Conservation (phyloP, 352 stramenopile species). For the Phytophthora megakarya region DNA sequence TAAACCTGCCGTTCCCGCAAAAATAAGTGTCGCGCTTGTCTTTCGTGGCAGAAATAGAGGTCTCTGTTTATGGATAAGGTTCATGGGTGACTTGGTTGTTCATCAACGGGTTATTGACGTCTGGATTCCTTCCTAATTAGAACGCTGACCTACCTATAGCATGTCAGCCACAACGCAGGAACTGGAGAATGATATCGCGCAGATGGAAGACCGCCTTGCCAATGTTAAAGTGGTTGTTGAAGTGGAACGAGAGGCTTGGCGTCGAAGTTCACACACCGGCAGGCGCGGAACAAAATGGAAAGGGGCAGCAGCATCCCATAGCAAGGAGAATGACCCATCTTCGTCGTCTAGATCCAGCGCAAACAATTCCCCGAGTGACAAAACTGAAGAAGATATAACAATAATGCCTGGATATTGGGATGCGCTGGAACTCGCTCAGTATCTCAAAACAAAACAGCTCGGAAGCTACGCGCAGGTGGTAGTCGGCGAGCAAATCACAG, state of each 20-base stretch:
- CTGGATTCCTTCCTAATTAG: neutral
- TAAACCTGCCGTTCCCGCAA: conserved; percentile 53
- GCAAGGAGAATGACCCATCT: conserved; percentile 13
- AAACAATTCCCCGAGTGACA: conserved; percentile 14
- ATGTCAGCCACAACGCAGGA: conserved; percentile 52
- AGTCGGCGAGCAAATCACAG: conserved; percentile 67
- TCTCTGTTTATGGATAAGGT: conserved; percentile 7
- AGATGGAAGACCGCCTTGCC: conserved; percentile 66
- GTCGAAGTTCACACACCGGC: conserved; percentile 48
- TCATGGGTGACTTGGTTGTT: too few species aligned
- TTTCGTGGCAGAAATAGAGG: conserved; percentile 42
- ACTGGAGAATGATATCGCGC: conserved; percentile 61
- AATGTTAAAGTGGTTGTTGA: conserved; percentile 60
- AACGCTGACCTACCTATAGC: neutral
- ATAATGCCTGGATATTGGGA: conserved; percentile 63
- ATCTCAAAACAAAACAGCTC: conserved; percentile 54
- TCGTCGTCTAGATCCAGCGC: conserved; percentile 1
- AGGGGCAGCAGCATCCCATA: conserved; percentile 31
- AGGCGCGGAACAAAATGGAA: conserved; percentile 72
- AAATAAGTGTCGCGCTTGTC: conserved; percentile 19
- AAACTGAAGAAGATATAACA: conserved; percentile 14
- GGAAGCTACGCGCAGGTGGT: conserved; percentile 53
- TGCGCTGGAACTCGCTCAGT: conserved; percentile 61
- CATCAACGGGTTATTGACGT: too few species aligned
- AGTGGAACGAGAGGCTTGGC: conserved; percentile 59